phyloP scores from a whole-genome alignment of 768 basidiomycete genomes.

The button mushroom (Agaricus bisporus) region DNA sequence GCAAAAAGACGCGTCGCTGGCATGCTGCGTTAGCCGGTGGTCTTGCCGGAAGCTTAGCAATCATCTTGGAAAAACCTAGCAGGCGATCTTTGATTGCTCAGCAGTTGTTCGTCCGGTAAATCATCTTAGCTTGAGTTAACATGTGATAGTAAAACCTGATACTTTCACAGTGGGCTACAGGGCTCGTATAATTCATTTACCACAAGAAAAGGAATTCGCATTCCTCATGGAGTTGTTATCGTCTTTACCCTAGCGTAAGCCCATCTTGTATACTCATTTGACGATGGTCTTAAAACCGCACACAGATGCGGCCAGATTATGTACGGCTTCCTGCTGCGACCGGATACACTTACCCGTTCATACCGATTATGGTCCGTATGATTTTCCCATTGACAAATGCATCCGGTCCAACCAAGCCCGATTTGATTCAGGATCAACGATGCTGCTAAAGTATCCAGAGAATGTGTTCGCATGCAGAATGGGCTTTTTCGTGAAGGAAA shows the following conservation, averaged over 20 bases:
- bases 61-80: slow-evolving; percentile 71
- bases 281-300: not conserved
- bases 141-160: not conserved
- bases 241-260: slow-evolving; percentile 73
- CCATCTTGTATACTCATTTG: not conserved
- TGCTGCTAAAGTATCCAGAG: slow-evolving; percentile 58
- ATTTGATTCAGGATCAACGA: slow-evolving; percentile 54
- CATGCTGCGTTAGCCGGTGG: slow-evolving; percentile 77
- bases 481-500: slow-evolving; percentile 51
- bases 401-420: not conserved
- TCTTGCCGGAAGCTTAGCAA: slow-evolving; percentile 63
- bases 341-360: slow-evolving; percentile 77
- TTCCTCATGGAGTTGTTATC: slow-evolving; percentile 81
- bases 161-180: slow-evolving; percentile 66
- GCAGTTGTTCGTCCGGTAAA: slow-evolving; percentile 84
- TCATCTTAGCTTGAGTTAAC: slow-evolving; percentile 6
- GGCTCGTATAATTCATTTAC: slow-evolving; percentile 83
- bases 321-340: slow-evolving; percentile 70
- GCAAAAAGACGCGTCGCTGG: slow-evolving; percentile 69
- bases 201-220: slow-evolving; percentile 52
- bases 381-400: not conserved
- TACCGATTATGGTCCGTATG: slow-evolving; percentile 63
- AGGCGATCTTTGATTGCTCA: slow-evolving; percentile 69
- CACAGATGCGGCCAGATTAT: slow-evolving; percentile 79
- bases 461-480: slow-evolving; percentile 55